phyloP scores from a whole-genome alignment of 2,329 filamentous ascomycete genomes.

The Alternaria sp. region DNA sequence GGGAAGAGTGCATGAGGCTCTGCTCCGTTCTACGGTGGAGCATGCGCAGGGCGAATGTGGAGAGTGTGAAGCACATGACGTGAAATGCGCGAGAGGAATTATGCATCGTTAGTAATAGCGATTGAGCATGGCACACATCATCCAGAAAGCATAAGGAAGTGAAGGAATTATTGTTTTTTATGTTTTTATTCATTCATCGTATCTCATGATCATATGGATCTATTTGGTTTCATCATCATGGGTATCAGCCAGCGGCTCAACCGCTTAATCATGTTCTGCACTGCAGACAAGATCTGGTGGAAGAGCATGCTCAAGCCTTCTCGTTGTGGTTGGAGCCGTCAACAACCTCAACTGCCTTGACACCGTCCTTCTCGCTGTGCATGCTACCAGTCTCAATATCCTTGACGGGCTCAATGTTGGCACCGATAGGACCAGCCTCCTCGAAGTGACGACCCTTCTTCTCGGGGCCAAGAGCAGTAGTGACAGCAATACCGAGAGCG shows the following conservation, averaged over 20 bases:
- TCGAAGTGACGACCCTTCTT: constrained; percentile 75
- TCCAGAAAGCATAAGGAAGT: not conserved
- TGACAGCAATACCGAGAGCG: constrained; percentile 70
- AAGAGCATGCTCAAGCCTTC: constrained; percentile 2
- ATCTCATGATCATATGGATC: not conserved
- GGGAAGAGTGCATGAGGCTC: not conserved
- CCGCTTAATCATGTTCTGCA: not conserved
- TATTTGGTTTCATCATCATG: not conserved
- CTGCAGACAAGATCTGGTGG: not conserved
- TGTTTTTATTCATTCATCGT: not conserved
- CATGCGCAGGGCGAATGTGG: not conserved
- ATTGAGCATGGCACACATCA: not conserved
- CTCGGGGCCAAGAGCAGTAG: constrained; percentile 75
- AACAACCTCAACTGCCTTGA: constrained; percentile 25
- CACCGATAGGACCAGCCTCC: constrained; percentile 60
- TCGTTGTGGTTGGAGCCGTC: constrained; percentile 15
- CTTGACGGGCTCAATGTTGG: constrained; percentile 32
- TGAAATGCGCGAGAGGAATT: not conserved
- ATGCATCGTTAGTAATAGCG: not conserved
- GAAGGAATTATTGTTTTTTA: not conserved
- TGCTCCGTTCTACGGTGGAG: not conserved
- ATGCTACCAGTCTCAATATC: constrained; percentile 42
- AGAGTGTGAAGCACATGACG: not conserved
- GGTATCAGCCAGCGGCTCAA: not conserved
- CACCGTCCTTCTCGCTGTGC: constrained; percentile 37